phyloP scores from a whole-genome alignment of 177 flowering plant genomes.

The Telopea speciosissima region DNA sequence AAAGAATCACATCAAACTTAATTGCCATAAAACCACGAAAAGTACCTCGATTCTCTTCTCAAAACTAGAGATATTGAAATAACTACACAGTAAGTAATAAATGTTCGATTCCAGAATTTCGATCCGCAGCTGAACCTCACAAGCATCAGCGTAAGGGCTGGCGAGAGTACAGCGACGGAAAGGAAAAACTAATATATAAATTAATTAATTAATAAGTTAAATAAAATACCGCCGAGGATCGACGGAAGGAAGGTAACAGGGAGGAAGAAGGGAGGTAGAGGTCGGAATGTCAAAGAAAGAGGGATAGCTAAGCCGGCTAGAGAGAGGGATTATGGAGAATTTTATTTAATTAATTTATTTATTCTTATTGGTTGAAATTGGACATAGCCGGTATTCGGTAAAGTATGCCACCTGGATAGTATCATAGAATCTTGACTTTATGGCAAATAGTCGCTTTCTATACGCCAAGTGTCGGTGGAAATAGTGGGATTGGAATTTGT shows the following conservation, averaged over 20 bases:
- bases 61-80: constrained; percentile 10
- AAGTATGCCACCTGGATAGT: neutral
- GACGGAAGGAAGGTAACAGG: neutral
- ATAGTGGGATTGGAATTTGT: neutral
- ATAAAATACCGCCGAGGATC: neutral
- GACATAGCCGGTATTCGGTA: neutral
- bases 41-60: constrained; percentile 7
- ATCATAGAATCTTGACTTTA: neutral
- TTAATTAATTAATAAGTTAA: neutral
- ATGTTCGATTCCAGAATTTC: constrained; percentile 6
- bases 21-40: too few species aligned
- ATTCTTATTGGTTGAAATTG: neutral
- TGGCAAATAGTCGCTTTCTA: too few species aligned
- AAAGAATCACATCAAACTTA: neutral
- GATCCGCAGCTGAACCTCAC: neutral
- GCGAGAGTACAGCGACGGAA: neutral
- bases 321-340: too few species aligned
- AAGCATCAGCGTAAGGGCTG: neutral
- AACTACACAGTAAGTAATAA: constrained; percentile 13
- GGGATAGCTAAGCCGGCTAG: too few species aligned
- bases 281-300: too few species aligned
- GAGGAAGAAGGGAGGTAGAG: neutral
- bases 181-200: too few species aligned
- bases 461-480: too few species aligned
- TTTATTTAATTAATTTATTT: too few species aligned